Evolutionary conservation across 2,329 filamentous ascomycete genomes (phyloP).

Genomic region (Ceratocystis destructans): DNA sequence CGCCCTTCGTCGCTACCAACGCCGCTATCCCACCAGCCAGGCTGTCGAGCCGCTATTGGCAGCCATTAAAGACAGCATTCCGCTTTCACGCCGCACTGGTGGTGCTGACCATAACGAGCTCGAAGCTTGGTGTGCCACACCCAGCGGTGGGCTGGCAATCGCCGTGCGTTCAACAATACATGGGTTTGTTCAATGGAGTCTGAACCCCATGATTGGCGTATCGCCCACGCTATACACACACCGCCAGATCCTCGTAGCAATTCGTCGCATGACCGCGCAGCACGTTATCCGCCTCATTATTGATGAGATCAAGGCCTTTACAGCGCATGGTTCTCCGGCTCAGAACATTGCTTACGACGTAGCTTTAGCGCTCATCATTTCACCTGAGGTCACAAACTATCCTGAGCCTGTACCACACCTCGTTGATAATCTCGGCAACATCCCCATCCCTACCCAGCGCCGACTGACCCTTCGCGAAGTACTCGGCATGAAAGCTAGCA

Average conservation of each 20-base stretch:
- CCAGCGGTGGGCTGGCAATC: constrained; percentile 41
- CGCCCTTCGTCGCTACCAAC: constrained; percentile 51
- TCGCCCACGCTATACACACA: constrained; percentile 58
- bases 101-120: constrained; percentile 52
- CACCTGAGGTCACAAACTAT: constrained; percentile 43
- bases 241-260: constrained; percentile 48
- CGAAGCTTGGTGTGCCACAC: constrained; percentile 49
- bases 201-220: constrained; percentile 40
- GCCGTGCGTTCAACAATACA: constrained; percentile 49
- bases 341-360: constrained; percentile 52
- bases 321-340: constrained; percentile 40
- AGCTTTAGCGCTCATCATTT: constrained; percentile 53
- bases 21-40: constrained; percentile 50
- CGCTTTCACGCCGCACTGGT: constrained; percentile 45
- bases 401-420: constrained; percentile 24
- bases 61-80: constrained; percentile 48
- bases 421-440: constrained; percentile 28
- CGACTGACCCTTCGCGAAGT: constrained; percentile 46
- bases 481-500: constrained; percentile 44
- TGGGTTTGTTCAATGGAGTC: constrained; percentile 52
- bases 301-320: constrained; percentile 41
- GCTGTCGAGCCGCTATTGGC: constrained; percentile 56
- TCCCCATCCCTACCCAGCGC: constrained; percentile 30
- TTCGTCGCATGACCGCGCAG: constrained; percentile 21
- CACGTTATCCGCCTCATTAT: constrained; percentile 48